Conservation (phyloP, 2,329 filamentous ascomycete genomes). For the Daldinia sp. region DNA sequence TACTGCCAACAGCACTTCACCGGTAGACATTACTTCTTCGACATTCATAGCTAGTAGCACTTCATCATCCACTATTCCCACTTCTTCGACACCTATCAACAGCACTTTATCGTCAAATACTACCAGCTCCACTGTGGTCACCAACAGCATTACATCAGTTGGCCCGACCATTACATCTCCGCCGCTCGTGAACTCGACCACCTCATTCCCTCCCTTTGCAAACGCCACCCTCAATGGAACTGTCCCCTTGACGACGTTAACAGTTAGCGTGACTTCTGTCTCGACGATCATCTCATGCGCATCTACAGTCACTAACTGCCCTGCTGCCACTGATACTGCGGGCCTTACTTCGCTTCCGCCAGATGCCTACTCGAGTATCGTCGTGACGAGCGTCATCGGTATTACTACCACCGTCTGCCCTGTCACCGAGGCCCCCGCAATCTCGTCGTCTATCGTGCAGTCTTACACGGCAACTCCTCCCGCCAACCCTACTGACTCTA, state of each 20-base stretch:
- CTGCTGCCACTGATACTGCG: slow-evolving; percentile 46
- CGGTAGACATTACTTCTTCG: background rate
- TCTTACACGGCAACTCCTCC: slow-evolving; percentile 40
- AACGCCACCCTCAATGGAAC: slow-evolving; percentile 33
- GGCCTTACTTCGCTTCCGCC: slow-evolving; percentile 44
- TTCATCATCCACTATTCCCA: background rate
- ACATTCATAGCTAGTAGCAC: background rate
- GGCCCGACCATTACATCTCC: slow-evolving; percentile 7
- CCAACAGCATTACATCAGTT: slow-evolving; percentile 4
- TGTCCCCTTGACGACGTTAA: slow-evolving; percentile 48
- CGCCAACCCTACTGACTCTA: slow-evolving; percentile 17
- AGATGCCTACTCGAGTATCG: slow-evolving; percentile 46
- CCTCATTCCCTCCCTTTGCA: slow-evolving; percentile 24
- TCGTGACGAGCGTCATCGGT: slow-evolving; percentile 47
- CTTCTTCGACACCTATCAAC: background rate
- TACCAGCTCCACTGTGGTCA: background rate
- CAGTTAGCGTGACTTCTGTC: slow-evolving; percentile 49
- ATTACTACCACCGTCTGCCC: slow-evolving; percentile 50
- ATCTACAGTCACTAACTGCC: slow-evolving; percentile 53
- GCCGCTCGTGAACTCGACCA: slow-evolving; percentile 13
- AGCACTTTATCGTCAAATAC: slow-evolving; percentile 6
- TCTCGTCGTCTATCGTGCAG: slow-evolving; percentile 47
- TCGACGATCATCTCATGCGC: slow-evolving; percentile 53
- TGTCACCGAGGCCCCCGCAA: slow-evolving; percentile 44
- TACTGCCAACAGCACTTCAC: background rate